These are phyloP conservation scores for Cadophora sp. DNA, from an alignment of 2,329 filamentous ascomycete species.

Conservation along the genomic window DNA sequence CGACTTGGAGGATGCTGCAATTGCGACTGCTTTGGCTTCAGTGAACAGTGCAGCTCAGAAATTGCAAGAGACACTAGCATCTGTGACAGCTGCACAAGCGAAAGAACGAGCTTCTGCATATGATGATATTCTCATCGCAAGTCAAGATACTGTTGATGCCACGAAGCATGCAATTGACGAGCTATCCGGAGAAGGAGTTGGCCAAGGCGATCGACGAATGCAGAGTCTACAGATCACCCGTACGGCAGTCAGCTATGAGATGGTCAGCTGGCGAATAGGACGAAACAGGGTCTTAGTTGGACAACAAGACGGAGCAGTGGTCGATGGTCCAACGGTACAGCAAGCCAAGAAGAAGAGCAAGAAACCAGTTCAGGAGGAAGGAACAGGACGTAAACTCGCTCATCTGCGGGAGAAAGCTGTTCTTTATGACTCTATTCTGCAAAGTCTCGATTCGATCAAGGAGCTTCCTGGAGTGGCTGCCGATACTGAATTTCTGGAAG, in stretches of 20 bases:
- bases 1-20: slow-evolving; percentile 89
- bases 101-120: slow-evolving; percentile 84
- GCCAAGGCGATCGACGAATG: slow-evolving; percentile 84
- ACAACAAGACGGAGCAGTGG: slow-evolving; percentile 75
- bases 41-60: slow-evolving; percentile 62
- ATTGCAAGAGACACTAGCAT: slow-evolving; percentile 56
- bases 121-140: slow-evolving; percentile 87
- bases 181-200: slow-evolving; percentile 79
- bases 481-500: slow-evolving; percentile 76
- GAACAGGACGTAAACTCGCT: slow-evolving; percentile 76
- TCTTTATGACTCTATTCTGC: slow-evolving; percentile 87
- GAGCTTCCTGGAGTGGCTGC: slow-evolving; percentile 90
- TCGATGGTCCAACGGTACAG: slow-evolving; percentile 54
- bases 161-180: slow-evolving; percentile 95
- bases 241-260: slow-evolving; percentile 91
- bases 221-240: slow-evolving; percentile 91
- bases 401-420: slow-evolving; percentile 86
- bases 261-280: slow-evolving; percentile 94
- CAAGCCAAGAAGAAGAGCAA: slow-evolving; percentile 61
- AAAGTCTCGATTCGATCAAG: slow-evolving; percentile 89
- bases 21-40: slow-evolving; percentile 81
- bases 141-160: slow-evolving; percentile 92
- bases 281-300: slow-evolving; percentile 90
- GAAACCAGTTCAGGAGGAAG: slow-evolving; percentile 62
- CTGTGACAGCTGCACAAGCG: slow-evolving; percentile 52